Evolutionary conservation across 768 basidiomycete genomes (phyloP).

Genomic region (Amanita subjunquillea): DNA sequence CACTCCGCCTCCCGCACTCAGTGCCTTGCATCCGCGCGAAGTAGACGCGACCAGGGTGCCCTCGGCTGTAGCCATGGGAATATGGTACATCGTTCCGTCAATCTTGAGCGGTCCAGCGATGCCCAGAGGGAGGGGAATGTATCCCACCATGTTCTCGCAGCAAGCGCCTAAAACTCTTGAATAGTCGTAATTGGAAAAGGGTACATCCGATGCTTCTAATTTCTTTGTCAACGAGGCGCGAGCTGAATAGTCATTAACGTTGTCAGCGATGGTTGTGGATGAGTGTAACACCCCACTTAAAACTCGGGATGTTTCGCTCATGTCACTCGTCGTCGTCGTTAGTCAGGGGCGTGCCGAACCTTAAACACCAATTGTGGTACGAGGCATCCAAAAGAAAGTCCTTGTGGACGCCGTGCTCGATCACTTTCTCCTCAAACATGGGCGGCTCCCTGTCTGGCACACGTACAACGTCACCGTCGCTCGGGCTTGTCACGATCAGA

Average conservation of each 20-base stretch:
- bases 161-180: slow-evolving; percentile 90
- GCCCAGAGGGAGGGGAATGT: slow-evolving; percentile 92
- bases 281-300: slow-evolving; percentile 29
- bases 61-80: slow-evolving; percentile 99
- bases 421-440: too few relatives aligned
- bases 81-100: slow-evolving; percentile 75
- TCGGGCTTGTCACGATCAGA: too few relatives aligned
- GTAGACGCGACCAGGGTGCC: slow-evolving; percentile 97
- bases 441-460: too few relatives aligned
- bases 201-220: slow-evolving; percentile 75
- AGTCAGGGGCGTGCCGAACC: too few relatives aligned
- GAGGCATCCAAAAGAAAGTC: too few relatives aligned
- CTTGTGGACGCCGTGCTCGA: too few relatives aligned
- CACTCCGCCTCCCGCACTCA: slow-evolving; percentile 93
- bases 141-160: slow-evolving; percentile 98
- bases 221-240: slow-evolving; percentile 79
- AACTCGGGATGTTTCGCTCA: too few relatives aligned
- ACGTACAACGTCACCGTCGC: too few relatives aligned
- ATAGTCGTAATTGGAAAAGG: slow-evolving; percentile 85
- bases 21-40: slow-evolving; percentile 94
- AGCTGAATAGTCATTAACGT: slow-evolving; percentile 31
- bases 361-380: too few relatives aligned
- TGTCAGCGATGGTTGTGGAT: neutral
- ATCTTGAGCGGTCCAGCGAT: slow-evolving; percentile 92
- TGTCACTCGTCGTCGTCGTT: too few relatives aligned